Conservation (phyloP, 345 rosid species). For the Syzygium jambos region DNA sequence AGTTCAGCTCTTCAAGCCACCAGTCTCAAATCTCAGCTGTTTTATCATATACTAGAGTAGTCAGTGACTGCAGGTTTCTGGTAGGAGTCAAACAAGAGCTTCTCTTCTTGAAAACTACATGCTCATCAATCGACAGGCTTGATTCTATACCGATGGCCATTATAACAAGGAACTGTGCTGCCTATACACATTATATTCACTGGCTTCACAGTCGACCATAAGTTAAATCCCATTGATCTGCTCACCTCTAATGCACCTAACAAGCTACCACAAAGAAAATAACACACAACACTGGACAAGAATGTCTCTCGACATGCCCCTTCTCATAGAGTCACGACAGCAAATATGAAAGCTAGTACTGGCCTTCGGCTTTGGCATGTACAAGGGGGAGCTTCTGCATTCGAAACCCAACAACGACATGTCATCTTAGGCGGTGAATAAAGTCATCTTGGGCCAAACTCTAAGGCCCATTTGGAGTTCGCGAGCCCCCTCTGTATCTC, state of each 20-base stretch:
- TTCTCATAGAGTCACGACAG: neutral
- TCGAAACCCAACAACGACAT: neutral
- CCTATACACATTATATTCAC: neutral
- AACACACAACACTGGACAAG: neutral
- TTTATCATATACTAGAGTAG: neutral
- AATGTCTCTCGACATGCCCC: neutral
- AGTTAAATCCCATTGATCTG: neutral
- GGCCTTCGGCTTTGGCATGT: neutral
- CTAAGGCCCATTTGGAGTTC: neutral
- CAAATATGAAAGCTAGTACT: neutral
- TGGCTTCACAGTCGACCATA: neutral
- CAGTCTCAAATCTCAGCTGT: neutral
- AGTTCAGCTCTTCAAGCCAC: neutral
- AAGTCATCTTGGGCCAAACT: neutral
- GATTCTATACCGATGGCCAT: neutral
- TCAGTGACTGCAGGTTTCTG: neutral
- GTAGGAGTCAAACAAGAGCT: neutral
- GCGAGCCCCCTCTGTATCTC: neutral
- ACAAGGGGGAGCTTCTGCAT: neutral
- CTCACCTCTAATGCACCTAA: neutral
- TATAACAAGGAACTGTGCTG: neutral
- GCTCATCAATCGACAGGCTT: neutral
- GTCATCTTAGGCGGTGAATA: neutral
- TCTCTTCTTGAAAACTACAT: neutral
- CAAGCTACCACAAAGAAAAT: neutral